Evolutionary conservation across 148 eudicot species (phyloP).

Genomic region (Amaranthus hypochondriacus): DNA sequence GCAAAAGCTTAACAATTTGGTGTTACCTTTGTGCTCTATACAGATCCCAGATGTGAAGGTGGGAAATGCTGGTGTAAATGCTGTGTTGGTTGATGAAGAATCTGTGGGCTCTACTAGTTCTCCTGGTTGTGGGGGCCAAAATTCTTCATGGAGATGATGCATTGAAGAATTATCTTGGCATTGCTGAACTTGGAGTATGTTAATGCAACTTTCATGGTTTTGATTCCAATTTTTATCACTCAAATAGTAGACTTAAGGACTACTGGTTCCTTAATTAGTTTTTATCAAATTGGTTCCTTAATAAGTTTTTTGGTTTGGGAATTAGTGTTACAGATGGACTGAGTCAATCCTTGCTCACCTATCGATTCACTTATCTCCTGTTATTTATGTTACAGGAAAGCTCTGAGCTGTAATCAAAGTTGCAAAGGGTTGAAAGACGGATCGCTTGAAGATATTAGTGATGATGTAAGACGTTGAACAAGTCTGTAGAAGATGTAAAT

Average conservation of each 20-base stretch:
- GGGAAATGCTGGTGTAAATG: slow-evolving; percentile 62
- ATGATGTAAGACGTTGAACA: not conserved
- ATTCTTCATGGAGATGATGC: slow-evolving; percentile 75
- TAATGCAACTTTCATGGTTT: not conserved
- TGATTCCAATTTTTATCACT: not conserved
- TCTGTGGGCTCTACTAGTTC: slow-evolving; percentile 48
- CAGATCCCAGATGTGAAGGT: slow-evolving; percentile 80
- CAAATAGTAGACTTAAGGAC: not conserved
- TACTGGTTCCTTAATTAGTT: not conserved
- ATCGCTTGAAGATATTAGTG: not conserved
- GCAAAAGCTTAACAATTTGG: too few relatives aligned
- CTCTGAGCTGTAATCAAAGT: slow-evolving; percentile 5
- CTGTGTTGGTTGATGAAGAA: slow-evolving; percentile 76
- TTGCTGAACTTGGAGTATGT: slow-evolving; percentile 23
- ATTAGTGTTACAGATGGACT: not conserved
- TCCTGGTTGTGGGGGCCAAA: slow-evolving; percentile 71
- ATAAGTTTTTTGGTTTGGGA: not conserved
- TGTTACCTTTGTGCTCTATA: slow-evolving; percentile 5
- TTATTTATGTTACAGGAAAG: slow-evolving; percentile 13
- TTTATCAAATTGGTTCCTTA: not conserved
- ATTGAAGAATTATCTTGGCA: slow-evolving; percentile 47
- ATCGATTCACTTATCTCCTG: not conserved
- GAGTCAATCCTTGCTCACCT: not conserved
- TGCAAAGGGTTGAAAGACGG: slow-evolving; percentile 6
- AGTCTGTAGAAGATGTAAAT: not conserved